Conservation (phyloP, 202 grass and related monocot species). For the Hordeum pubiflorum region DNA sequence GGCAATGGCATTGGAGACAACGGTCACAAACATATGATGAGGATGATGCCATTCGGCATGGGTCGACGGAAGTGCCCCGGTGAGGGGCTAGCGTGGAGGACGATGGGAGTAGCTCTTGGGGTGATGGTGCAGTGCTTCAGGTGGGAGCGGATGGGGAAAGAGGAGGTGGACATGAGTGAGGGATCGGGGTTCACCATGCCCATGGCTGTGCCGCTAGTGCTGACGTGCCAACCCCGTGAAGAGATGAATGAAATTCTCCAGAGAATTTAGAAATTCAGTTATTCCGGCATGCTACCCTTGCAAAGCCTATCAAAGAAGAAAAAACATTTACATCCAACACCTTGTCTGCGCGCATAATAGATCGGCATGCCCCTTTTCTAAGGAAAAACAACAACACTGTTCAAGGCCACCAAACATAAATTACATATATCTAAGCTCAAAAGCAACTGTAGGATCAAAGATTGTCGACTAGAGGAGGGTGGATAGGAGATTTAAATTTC, state of each 20-base stretch:
- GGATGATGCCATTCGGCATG: slow-evolving; percentile 48
- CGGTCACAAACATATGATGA: neutral
- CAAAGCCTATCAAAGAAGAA: neutral
- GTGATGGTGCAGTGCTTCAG: slow-evolving; percentile 54
- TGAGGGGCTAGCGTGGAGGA: slow-evolving; percentile 29
- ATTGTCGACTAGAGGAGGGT: too few relatives aligned
- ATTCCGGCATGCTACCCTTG: neutral
- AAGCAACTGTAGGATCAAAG: too few relatives aligned
- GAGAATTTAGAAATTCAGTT: neutral
- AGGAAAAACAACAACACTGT: neutral
- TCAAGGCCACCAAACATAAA: neutral
- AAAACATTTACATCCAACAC: neutral
- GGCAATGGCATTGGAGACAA: neutral
- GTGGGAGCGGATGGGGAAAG: slow-evolving; percentile 8
- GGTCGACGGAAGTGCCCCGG: slow-evolving; percentile 42
- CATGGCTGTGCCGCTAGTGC: slow-evolving; percentile 32
- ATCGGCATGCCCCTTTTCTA: neutral
- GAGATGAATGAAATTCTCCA: slow-evolving; percentile 8
- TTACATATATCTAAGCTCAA: neutral
- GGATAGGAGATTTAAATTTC: too few relatives aligned
- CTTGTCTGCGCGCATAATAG: neutral
- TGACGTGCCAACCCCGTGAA: neutral
- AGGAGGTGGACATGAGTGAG: slow-evolving; percentile 48
- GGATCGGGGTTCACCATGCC: slow-evolving; percentile 45
- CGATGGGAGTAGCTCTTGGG: slow-evolving; percentile 17